phyloP scores from a whole-genome alignment of 331 rosid genomes.

The Ulmus americana region DNA sequence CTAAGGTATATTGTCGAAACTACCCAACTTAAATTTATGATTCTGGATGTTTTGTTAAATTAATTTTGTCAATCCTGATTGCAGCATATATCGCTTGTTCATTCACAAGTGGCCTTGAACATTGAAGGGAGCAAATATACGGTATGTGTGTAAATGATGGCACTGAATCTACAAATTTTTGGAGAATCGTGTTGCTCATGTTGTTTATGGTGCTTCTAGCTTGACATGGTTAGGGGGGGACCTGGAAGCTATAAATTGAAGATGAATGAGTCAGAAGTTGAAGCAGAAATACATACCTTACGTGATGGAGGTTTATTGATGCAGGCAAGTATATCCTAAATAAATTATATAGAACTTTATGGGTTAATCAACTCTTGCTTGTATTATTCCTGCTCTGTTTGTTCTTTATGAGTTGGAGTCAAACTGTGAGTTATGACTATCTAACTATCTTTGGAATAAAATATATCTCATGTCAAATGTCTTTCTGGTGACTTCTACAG shows the following conservation, averaged over 20 bases:
- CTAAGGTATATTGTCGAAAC: slow-evolving; percentile 56
- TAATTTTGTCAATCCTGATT: slow-evolving; percentile 30
- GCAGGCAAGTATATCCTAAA: slow-evolving; percentile 71
- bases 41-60: slow-evolving; percentile 16
- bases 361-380: slow-evolving; percentile 6
- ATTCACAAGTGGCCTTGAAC: slow-evolving; percentile 90
- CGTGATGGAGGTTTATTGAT: slow-evolving; percentile 98
- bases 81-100: slow-evolving; percentile 95
- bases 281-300: slow-evolving; percentile 94
- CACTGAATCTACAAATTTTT: slow-evolving; percentile 21
- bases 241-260: slow-evolving; percentile 77
- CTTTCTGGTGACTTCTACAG: too few species aligned
- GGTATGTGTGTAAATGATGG: slow-evolving; percentile 36
- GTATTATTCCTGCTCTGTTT: background rate
- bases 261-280: slow-evolving; percentile 75
- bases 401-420: background rate
- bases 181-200: slow-evolving; percentile 18
- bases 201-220: slow-evolving; percentile 43
- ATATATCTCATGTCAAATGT: too few species aligned
- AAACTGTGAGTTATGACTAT: background rate
- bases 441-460: background rate
- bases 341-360: background rate
- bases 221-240: slow-evolving; percentile 89
- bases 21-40: slow-evolving; percentile 8
- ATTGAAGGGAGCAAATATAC: slow-evolving; percentile 98